Conservation (phyloP, 1,139 yeast genomes). For the Scheffersomyces lignicola region DNA sequence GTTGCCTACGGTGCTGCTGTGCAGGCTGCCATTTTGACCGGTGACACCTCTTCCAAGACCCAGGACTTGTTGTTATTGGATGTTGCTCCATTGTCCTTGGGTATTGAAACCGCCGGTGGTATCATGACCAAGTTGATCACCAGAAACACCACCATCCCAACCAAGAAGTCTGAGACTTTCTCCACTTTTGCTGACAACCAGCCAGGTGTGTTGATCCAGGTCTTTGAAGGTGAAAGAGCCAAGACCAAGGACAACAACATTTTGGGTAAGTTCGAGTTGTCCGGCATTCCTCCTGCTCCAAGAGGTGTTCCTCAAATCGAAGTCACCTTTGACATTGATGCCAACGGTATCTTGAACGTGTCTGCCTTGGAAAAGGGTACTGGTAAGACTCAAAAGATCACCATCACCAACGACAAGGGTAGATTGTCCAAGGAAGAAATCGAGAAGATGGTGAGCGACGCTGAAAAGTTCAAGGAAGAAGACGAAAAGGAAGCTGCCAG, state of each 20-base stretch:
- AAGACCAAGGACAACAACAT: constrained; percentile 93
- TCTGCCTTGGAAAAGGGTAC: constrained; percentile 96
- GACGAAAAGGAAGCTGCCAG: constrained; percentile 49
- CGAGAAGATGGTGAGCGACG: constrained; percentile 52
- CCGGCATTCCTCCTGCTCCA: constrained; percentile 97
- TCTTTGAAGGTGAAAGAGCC: constrained; percentile 96
- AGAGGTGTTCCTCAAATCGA: constrained; percentile 98
- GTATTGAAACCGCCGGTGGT: constrained; percentile 98
- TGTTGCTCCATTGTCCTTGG: constrained; percentile 91
- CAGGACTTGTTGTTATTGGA: constrained; percentile 85
- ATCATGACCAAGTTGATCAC: constrained; percentile 96
- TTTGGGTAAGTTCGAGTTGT: constrained; percentile 92
- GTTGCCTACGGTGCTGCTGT: constrained; percentile 99
- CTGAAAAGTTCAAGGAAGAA: constrained; percentile 52
- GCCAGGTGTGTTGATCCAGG: constrained; percentile 95
- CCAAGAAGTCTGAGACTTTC: constrained; percentile 94
- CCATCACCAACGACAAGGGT: constrained; percentile 53
- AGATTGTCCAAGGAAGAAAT: constrained; percentile 54
- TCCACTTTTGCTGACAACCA: constrained; percentile 97
- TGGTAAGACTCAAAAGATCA: constrained; percentile 59
- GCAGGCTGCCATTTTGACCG: constrained; percentile 86
- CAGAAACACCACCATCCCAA: constrained; percentile 96
- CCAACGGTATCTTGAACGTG: constrained; percentile 93
- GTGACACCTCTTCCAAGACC: constrained; percentile 64
- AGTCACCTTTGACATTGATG: constrained; percentile 92